Evolutionary conservation across 2,329 filamentous ascomycete genomes (phyloP), one percentile per base, ranked within the genome.

Genomic region (Periconia digitata): DNA sequence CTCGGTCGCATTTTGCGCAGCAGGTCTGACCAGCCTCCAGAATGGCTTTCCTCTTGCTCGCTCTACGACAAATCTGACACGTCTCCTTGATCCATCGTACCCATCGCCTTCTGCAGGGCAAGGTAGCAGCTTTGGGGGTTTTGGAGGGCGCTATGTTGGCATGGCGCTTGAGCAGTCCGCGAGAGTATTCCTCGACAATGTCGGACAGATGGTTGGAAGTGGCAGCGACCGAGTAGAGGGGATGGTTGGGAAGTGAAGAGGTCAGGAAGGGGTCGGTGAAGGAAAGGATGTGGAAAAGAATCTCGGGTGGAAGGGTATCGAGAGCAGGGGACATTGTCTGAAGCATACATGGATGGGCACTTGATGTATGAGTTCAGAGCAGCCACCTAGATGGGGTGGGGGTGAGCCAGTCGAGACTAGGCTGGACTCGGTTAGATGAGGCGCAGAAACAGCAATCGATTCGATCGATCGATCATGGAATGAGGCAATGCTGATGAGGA

Each of bases 171-270:
- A 70, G 56, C 2, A 64, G 55, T 27, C 47, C 49, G 40, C 64
- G 63, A 22, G 60, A 49, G 49, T 67, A 67, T 43, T 64, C 66
- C 50, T 70, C 67, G 8, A 61, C 58, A 3, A 59, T 43, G 15
- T 54, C 44, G 34, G 58, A 43, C 13, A 70, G 56, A 3, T 62
- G 54, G 17, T 54, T 57, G 48, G 47, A 61, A 20, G 60, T 58
- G 23, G 47, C 59, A 0, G 67, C 60, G 44, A 66, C 46, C 12
- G 50, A 48, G 40, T 62, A 62, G 36, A 67, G 58, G 0, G 59
- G 56, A 37, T 64, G 61, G 1, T 40, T 21, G 0, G 27, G 15
- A 10, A 40, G 20, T 3, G 43, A 42, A 1, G 27, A 49, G 16
- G 49, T 43, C 22, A 47, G 29, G 18, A 55, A 57, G 3, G 57